Evolutionary conservation across 768 basidiomycete genomes (phyloP).

Genomic region (Calocera cornea): DNA sequence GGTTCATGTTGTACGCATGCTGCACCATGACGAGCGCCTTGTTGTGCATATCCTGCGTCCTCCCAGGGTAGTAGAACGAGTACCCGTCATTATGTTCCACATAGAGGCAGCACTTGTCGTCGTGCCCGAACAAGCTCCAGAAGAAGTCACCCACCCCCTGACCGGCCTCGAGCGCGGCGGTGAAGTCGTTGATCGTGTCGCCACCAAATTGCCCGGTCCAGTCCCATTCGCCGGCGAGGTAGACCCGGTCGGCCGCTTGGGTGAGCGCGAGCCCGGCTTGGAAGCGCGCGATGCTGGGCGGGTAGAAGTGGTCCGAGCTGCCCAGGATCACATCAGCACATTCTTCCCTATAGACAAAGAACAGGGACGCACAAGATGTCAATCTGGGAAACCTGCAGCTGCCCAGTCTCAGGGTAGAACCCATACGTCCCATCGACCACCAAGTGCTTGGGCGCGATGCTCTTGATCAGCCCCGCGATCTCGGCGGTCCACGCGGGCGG

Average conservation of each 20-base stretch:
- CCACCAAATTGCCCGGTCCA: conserved; percentile 18
- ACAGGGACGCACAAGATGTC: conserved; percentile 16
- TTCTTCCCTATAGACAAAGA: not conserved
- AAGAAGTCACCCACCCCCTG: conserved; percentile 17
- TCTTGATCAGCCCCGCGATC: conserved; percentile 19
- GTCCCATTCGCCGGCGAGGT: conserved; percentile 22
- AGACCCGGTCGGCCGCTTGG: conserved; percentile 11
- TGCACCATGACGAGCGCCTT: not conserved
- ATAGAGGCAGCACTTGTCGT: conserved; percentile 14
- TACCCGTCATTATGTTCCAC: conserved; percentile 21
- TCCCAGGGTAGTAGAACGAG: conserved; percentile 13
- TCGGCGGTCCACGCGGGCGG: conserved; percentile 19
- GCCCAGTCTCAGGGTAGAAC: conserved; percentile 14
- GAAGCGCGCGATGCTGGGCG: conserved; percentile 16
- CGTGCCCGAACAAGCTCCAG: conserved; percentile 23
- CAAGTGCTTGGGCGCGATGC: conserved; percentile 21
- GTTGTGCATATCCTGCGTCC: not conserved
- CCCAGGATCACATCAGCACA: not conserved
- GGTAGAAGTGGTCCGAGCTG: conserved; percentile 15
- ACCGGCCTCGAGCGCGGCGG: conserved; percentile 13
- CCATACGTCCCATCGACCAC: conserved; percentile 20
- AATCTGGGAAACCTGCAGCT: conserved; percentile 11
- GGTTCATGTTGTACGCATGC: not conserved
- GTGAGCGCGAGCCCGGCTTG: conserved; percentile 11
- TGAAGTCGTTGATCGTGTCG: conserved; percentile 13